Evolutionary conservation across 805 yeast genomes (phyloP), one percentile per base, ranked within the genome.

Genomic region (Saccharomycopsis sp.): DNA sequence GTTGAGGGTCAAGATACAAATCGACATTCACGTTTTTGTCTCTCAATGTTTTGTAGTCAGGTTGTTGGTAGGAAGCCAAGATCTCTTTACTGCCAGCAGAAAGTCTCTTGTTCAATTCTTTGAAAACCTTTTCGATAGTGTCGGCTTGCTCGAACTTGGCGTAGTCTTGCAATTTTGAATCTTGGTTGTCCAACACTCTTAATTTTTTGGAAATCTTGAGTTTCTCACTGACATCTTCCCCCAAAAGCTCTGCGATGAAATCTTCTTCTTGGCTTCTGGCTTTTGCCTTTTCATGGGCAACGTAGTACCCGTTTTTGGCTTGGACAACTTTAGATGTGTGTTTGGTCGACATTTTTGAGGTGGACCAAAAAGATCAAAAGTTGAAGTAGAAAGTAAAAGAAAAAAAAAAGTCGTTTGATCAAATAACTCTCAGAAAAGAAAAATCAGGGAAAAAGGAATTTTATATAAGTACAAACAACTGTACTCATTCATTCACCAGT

Each of bases 201-300:
- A 45, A 35, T 23, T 42, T 41, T 17, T 34, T 42, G 10, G 46
- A 38, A 6, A 45, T n/a, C 13, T 43, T 38, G 10, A 45, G 27
- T 18, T 45, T 45, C 17, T 38, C 42, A 15, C 38, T 46, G 19
- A 42, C 33, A 26, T 38, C 42, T 10, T 45, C 49, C n/a, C 49
- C 49, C 9, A 45, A 13, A 21, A 45, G 42, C 17, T 45, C 46
- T 7, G 46, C 26, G 17, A 42, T 29, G 8, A 45, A 26, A 7
- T 33, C 40, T 9, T 45, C 41, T 22, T 38, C 35, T 29, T 42
- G 40, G 15, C 40, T 34, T 10, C 35, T 38, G 33, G 8, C 16
- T 29, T 34, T 39, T n/a, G 3, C 19, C 18, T 30, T 27, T 5
- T 26, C 18, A 19, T 7, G 17, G 6, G 37, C 43, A 7, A 43